A percentile compares a stretch with the other conserved stretches of the same genome.
These are phyloP conservation scores for Umbilicaria muhlenbergii DNA, from an alignment of 495 filamentous ascomycete genomes.

Conservation along the genomic window DNA sequence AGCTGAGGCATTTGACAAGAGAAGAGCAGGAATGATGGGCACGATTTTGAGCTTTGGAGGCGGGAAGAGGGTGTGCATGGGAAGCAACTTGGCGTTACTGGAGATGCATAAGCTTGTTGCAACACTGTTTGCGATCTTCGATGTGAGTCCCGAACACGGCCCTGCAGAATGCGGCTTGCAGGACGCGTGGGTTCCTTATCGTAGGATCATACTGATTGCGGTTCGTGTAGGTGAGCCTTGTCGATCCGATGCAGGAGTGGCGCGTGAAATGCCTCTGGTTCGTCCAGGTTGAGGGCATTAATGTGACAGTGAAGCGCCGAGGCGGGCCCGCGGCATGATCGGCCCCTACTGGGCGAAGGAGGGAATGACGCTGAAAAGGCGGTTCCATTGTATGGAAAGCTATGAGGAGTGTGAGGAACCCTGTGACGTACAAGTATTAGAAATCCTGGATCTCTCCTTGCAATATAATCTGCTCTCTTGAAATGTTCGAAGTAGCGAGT, in stretches of 20 bases:
- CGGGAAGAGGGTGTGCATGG: slow-evolving; percentile 51
- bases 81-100: slow-evolving; percentile 55
- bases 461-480: no score
- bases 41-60: slow-evolving; percentile 42
- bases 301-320: slow-evolving; percentile 9
- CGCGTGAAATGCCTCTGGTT: not conserved
- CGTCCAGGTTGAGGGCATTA: not conserved
- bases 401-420: no score
- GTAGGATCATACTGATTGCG: no score
- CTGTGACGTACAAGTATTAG: no score
- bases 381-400: no score
- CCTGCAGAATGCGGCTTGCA: not conserved
- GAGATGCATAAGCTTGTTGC: slow-evolving; percentile 74
- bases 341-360: no score
- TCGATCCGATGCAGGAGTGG: no score
- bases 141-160: slow-evolving; percentile 23
- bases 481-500: no score
- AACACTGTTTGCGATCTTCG: slow-evolving; percentile 52
- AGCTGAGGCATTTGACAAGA: slow-evolving; percentile 11
- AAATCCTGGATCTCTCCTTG: no score
- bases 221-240: no score
- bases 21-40: slow-evolving; percentile 15
- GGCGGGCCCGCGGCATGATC: not conserved
- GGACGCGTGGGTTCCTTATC: no score
- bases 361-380: no score